phyloP scores from a whole-genome alignment of 1,284 basidiomycete species.

The Sporisorium exsertum region DNA sequence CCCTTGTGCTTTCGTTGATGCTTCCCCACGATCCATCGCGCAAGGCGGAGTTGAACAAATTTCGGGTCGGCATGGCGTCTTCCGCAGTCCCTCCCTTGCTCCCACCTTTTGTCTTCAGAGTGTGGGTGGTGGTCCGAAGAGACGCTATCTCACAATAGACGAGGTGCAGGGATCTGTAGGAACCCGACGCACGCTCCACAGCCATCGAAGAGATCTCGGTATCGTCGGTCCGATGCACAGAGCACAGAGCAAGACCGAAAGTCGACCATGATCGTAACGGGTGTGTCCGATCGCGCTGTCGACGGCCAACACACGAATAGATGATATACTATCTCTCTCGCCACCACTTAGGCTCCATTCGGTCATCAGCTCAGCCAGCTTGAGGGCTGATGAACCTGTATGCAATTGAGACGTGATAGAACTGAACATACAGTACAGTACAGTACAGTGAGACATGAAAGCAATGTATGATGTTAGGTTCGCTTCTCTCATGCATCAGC shows the following conservation, averaged over 20 bases:
- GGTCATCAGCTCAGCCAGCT: background rate
- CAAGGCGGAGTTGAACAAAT: too few species aligned
- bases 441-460: background rate
- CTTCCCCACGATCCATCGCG: too few species aligned
- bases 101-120: too few species aligned
- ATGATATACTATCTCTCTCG: background rate
- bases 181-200: background rate
- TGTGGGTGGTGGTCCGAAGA: too few species aligned
- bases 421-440: too few species aligned
- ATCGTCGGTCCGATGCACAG: background rate
- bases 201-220: background rate
- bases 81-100: background rate
- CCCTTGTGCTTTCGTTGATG: too few species aligned
- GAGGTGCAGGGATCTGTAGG: background rate
- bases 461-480: background rate
- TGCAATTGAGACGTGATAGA: background rate
- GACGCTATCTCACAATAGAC: background rate
- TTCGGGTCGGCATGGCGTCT: constrained; percentile 24
- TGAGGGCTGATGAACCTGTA: background rate
- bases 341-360: background rate
- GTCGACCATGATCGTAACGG: background rate
- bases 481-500: constrained; percentile 21
- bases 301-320: too few species aligned
- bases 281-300: background rate
- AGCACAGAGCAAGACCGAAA: background rate